Base-by-base conservation (phyloP, 345 rosid species). In the Ceriops zippeliana region DNA sequence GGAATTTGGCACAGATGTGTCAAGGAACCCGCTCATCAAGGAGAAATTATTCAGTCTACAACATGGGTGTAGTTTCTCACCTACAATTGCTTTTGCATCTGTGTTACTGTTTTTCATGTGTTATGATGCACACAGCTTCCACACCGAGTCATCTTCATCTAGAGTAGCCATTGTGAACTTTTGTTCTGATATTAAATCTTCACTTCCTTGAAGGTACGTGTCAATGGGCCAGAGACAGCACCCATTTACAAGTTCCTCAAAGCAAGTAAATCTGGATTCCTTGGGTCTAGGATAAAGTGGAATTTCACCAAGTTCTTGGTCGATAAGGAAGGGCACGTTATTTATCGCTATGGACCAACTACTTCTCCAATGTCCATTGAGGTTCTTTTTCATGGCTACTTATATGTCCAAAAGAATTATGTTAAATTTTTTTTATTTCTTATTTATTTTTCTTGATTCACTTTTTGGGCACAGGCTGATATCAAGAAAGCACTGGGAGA, bases 271-370 rank as follows among this genome's bases (percentile, higher is more conserved):
- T 9, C 72, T 15, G 83, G 95, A 68, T 77, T 76, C 63, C 1
- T 89, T 20, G 91, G 98, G 28, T 65, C 86, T 62, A 75, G 96
- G 74, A 88, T 93, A 75, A 89, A 86, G 75, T 93, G 98, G 98
- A 93, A 90, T 75, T 93, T 93, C 71, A 89, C 96, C 54, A 93
- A 93, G 85, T 93, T 93, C 73, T 80, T 93, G 70, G 77, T 90
- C 21, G 78, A 81, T 38, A 89, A 71, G 79, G 92, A 90, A 52
- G 98, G 98, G 22, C 73, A 27, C 15, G 90, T 83, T 72, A 68
- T 89, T 49, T 63, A 56, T 42, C 98, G 98, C 61, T 89, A 86
- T 69, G 69, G 89, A 68, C 62, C 98, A 6, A 78, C 86, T 2
- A 87, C 85, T 20, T 0, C 80, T 35, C 98, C 98, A 0, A 70